Base-by-base conservation (phyloP, 164 flowering plant genomes). In the Liquidambar formosana region DNA sequence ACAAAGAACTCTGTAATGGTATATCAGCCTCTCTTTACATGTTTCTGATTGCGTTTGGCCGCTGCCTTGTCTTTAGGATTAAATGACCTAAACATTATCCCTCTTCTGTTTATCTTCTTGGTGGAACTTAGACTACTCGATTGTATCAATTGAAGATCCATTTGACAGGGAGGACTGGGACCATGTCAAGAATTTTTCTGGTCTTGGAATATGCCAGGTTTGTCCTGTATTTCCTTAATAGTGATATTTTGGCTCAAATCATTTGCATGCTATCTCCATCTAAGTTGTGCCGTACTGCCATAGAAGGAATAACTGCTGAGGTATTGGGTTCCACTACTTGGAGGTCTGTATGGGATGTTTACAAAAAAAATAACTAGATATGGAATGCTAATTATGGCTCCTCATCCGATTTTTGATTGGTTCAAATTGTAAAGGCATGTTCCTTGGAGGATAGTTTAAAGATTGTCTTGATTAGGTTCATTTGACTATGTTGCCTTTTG, bases 121-220 rank as follows among this genome's bases (percentile, higher is more conserved):
- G 59, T n/a, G 60, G 46, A 19, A 54, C 21, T 64, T 56, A 96
- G 99, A 87, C 63, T 96, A 93, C 80, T 96, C 98, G 53, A 89
- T 96, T 75, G 88, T 88, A 46, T 93, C 97, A 62, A 93, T 96
- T 73, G 96, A 91, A 79, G 98, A 93, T 77, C 99, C 99, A 49
- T 96, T 96, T 85, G 98, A 96, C 81, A 91, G 87, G 83, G 99
- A 96, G 77, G 98, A 93, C 64, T 96, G 99, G 99, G 97, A 93
- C 60, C 97, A 85, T 70, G 77, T 77, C 52, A 91, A 86, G 77
- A 14, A 67, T 63, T 83, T 95, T 47, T 82, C 92, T 49, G 60
- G 74, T 76, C 93, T 91, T 71, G 91, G 84, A 67, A 72, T 86
- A 61, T 90, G 97, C 72, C 98, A 95, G 97, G 97, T 93, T 69